phyloP scores from a whole-genome alignment of 1,284 basidiomycete genomes.

The Ustilago sp. region DNA sequence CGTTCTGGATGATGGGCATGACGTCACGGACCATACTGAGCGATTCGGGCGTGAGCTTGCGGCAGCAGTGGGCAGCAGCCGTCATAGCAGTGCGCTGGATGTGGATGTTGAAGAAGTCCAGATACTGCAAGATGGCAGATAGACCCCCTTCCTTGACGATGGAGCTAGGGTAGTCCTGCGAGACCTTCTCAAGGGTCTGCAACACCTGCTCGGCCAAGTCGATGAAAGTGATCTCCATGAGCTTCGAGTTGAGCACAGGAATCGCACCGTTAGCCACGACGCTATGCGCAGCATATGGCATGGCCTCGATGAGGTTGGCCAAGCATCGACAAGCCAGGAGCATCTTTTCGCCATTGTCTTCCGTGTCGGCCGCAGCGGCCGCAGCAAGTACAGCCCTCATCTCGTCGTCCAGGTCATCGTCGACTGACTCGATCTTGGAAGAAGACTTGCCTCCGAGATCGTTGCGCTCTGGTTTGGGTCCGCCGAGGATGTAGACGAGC shows the following conservation, averaged over 20 bases:
- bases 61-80: conserved; percentile 66
- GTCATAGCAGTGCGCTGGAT: conserved; percentile 68
- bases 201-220: conserved; percentile 69
- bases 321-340: conserved; percentile 69
- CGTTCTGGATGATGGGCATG: conserved; percentile 65
- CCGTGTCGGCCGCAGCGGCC: conserved; percentile 50
- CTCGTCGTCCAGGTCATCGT: conserved; percentile 48
- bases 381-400: conserved; percentile 54
- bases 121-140: conserved; percentile 65
- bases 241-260: conserved; percentile 63
- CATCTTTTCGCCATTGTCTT: conserved; percentile 62
- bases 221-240: conserved; percentile 68
- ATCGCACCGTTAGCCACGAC: conserved; percentile 64
- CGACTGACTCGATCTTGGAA: conserved; percentile 17
- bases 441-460: conserved; percentile 31
- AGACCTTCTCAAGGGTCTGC: conserved; percentile 68
- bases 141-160: conserved; percentile 68
- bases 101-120: conserved; percentile 69
- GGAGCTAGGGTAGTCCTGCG: conserved; percentile 58
- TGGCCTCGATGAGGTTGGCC: conserved; percentile 69
- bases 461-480: conserved; percentile 71
- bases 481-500: conserved; percentile 89
- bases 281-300: conserved; percentile 65
- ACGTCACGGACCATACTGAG: conserved; percentile 55
- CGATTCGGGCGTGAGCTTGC: conserved; percentile 56